phyloP scores from a whole-genome alignment of 176 grass and related monocot species.

The Aegilops bicornis region DNA sequence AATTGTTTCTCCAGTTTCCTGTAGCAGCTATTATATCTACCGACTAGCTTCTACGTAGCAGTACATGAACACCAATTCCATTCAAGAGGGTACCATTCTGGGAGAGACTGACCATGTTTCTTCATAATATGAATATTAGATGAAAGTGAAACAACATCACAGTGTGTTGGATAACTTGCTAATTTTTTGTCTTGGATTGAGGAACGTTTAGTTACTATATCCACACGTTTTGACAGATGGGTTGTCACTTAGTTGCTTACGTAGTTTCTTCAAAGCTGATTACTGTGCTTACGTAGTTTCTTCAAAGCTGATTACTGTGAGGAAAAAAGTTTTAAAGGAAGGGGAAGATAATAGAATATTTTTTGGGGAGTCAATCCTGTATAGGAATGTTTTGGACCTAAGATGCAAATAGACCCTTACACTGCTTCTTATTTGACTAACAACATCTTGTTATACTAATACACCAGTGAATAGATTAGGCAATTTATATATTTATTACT shows the following conservation, averaged over 20 bases:
- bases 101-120: background rate
- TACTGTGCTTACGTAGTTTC: background rate
- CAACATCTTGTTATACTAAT: background rate
- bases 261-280: background rate
- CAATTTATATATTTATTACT: background rate
- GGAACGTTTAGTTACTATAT: background rate
- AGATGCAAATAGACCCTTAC: conserved; percentile 7
- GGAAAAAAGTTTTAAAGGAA: background rate
- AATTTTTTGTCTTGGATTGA: background rate
- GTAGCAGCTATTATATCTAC: background rate
- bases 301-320: background rate
- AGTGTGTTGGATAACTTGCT: background rate
- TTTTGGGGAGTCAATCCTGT: background rate
- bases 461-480: background rate
- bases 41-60: background rate
- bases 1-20: background rate
- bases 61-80: background rate
- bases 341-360: background rate
- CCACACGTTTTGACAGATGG: background rate
- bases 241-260: background rate
- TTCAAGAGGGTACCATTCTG: background rate
- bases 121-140: conserved; percentile 3
- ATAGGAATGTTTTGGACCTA: background rate
- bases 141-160: background rate
- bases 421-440: background rate